These are phyloP conservation scores for Parmelia sp. DNA, from an alignment of 495 filamentous ascomycete genomes.

Conservation along the genomic window DNA sequence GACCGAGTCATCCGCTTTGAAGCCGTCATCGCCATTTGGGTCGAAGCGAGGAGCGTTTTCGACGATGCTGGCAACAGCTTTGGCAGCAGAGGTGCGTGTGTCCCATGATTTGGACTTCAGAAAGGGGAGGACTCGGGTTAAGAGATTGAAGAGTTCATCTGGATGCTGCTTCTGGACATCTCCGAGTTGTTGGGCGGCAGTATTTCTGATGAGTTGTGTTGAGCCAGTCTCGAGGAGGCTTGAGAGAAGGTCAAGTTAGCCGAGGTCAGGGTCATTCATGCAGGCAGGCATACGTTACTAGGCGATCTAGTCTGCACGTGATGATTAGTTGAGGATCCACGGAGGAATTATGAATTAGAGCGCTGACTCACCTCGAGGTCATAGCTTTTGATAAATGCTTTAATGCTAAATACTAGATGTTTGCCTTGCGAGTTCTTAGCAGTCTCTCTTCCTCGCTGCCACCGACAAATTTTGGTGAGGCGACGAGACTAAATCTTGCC, in stretches of 20 bases:
- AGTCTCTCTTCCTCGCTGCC: too few species aligned
- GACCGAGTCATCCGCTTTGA: constrained; percentile 50
- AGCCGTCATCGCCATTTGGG: constrained; percentile 66
- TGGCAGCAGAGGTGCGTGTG: constrained; percentile 82
- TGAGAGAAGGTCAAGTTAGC: constrained; percentile 30
- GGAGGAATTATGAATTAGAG: not conserved
- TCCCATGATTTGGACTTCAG: constrained; percentile 92
- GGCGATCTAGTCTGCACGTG: constrained; percentile 67
- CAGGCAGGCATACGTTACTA: constrained; percentile 74
- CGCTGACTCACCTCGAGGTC: constrained; percentile 47
- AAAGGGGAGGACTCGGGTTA: constrained; percentile 93
- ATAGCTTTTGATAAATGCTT: too few species aligned
- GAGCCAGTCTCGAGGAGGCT: constrained; percentile 95
- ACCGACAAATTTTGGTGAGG: too few species aligned
- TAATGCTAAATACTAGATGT: too few species aligned
- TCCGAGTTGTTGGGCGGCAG: constrained; percentile 89
- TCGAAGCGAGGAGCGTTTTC: constrained; percentile 83
- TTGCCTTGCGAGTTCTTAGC: too few species aligned
- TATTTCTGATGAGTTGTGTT: constrained; percentile 88
- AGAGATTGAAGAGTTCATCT: constrained; percentile 91
- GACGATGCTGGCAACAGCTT: constrained; percentile 86
- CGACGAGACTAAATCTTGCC: not conserved
- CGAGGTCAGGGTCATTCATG: constrained; percentile 13
- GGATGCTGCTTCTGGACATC: constrained; percentile 97
- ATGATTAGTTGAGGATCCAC: constrained; percentile 12